Conservation (phyloP, 2,329 filamentous ascomycete species). For the Grosmannia penicillata region DNA sequence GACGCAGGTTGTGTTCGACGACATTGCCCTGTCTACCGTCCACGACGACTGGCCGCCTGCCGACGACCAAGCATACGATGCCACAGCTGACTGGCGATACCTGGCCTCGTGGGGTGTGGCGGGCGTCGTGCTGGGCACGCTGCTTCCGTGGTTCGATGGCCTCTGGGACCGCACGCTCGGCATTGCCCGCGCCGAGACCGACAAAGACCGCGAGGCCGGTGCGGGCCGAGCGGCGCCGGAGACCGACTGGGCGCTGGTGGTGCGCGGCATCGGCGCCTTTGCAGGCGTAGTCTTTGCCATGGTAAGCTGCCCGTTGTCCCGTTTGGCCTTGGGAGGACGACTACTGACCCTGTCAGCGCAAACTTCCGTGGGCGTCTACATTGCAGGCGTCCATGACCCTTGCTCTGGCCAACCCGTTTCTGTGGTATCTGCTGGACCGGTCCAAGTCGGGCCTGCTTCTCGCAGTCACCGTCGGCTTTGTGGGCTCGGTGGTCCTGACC, state of each 20-base stretch:
- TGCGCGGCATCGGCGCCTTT: constrained; percentile 45
- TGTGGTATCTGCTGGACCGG: constrained; percentile 95
- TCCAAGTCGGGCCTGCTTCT: constrained; percentile 73
- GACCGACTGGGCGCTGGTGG: constrained; percentile 58
- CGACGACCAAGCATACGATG: constrained; percentile 11
- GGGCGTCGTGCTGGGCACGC: constrained; percentile 61
- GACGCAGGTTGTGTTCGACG: constrained; percentile 20
- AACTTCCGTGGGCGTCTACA: constrained; percentile 84
- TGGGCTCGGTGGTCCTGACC: constrained; percentile 60
- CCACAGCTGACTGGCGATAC: constrained; percentile 44
- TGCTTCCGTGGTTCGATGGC: constrained; percentile 73
- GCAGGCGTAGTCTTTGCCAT: constrained; percentile 54
- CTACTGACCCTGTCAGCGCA: constrained; percentile 41
- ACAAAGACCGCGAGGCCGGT: constrained; percentile 9
- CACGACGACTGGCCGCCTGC: background rate
- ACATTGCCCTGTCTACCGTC: background rate
- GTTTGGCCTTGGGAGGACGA: background rate
- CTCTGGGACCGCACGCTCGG: constrained; percentile 47
- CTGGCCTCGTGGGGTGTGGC: constrained; percentile 68
- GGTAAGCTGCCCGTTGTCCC: constrained; percentile 39
- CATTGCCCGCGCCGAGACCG: constrained; percentile 8
- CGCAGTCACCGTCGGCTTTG: constrained; percentile 56
- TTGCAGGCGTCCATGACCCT: constrained; percentile 86
- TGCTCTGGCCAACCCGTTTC: constrained; percentile 75
- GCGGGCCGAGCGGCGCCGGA: constrained; percentile 23